Conservation (phyloP, 2,329 filamentous ascomycete species). For the Phoma sp. region DNA sequence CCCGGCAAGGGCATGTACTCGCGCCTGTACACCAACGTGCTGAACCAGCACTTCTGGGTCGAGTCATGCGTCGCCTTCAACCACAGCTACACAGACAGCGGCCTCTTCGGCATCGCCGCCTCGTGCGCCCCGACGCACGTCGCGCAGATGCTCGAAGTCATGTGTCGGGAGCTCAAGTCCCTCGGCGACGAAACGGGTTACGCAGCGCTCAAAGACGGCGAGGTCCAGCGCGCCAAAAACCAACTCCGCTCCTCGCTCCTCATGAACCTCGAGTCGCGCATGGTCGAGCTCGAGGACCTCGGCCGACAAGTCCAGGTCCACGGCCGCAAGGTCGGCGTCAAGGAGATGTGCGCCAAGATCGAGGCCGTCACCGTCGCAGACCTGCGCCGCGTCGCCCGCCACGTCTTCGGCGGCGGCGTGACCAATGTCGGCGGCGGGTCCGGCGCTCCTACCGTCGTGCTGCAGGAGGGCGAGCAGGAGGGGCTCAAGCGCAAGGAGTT, state of each 20-base stretch:
- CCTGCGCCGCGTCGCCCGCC: conserved; percentile 77
- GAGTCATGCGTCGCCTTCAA: conserved; percentile 96
- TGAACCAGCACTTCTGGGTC: conserved; percentile 98
- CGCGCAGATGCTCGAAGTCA: conserved; percentile 86
- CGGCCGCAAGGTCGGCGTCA: conserved; percentile 86
- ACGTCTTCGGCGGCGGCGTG: conserved; percentile 79
- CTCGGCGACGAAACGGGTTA: conserved; percentile 79
- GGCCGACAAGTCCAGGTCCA: conserved; percentile 97
- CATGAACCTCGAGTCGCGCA: conserved; percentile 96
- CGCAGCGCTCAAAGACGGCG: conserved; percentile 71
- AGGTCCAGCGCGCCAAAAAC: conserved; percentile 95
- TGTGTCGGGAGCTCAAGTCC: conserved; percentile 85
- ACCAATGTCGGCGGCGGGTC: conserved; percentile 77
- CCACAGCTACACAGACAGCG: conserved; percentile 94
- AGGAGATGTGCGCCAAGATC: conserved; percentile 90
- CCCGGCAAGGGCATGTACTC: conserved; percentile 99
- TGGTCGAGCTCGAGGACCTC: conserved; percentile 97
- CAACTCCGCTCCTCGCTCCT: conserved; percentile 87
- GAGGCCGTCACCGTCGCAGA: conserved; percentile 81
- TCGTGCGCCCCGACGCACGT: conserved; percentile 82
- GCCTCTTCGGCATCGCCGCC: conserved; percentile 91
- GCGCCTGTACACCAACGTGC: conserved; percentile 93
- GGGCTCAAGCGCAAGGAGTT: conserved; percentile 72
- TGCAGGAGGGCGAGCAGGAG: conserved; percentile 86
- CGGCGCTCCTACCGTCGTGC: conserved; percentile 89